Evolutionary conservation across 179 eudicot species (phyloP), one percentile per base, ranked within the genome.

Genomic region (Patellifolia procumbens): DNA sequence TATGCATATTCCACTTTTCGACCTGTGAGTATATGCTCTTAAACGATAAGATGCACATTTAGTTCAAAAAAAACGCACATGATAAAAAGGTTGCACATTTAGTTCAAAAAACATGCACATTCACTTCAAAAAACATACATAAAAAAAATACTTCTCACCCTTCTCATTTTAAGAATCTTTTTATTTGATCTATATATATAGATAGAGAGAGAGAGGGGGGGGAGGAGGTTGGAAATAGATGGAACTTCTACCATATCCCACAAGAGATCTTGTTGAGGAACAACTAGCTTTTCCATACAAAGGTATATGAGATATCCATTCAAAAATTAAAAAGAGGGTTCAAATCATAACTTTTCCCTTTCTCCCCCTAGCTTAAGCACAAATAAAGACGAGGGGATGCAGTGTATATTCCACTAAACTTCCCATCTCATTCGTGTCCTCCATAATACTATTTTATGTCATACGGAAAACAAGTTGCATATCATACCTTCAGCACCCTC

Each of bases 401-500:
- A 46, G 26, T 4, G 17, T 16, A 20, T 19, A 11, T 60, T 29
- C 19, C 56, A 51, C 0, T 51, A 15, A 15, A 2, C n/a, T 20
- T 17, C 56, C 56, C 56, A 15, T 20, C 53, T 35, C 19, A 64
- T 17, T 19, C 46, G 7, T 64, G 24, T 20, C 7, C 6, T 35
- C 26, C 26, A 34, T 37, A 19, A 64, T 20, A 19, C 2, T 17
- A 19, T 29, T 34, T 64, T 35, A 4, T 43, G 22, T 46, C 28
- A 46, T 13, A 66, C 22, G 3, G 4, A 67, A 39, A 48, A 31
- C 3, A 51, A 32, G 64, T 81, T 20, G 51, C 12, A 12, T 79
- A 68, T 77, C 91, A 84, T 83, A 92, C 97, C 97, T 70, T 84
- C 90, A 29, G 67, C 91, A 74, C 85, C 87, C 76, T 82, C 82